phyloP scores from a whole-genome alignment of 805 yeast species.

The Barnettozyma sucrosica region DNA sequence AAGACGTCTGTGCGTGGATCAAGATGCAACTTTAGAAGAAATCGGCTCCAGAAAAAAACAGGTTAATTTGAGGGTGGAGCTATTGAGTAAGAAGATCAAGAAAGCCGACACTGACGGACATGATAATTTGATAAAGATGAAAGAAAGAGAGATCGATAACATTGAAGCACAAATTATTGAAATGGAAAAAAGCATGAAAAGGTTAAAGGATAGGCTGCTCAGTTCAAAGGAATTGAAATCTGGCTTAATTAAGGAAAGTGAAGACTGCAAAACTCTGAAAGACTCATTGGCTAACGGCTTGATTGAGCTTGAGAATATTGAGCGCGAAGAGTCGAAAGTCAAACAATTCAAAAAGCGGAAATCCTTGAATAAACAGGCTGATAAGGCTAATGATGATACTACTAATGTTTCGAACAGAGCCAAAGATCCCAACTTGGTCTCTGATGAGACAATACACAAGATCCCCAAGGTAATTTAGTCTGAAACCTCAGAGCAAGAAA shows the following conservation, averaged over 20 bases:
- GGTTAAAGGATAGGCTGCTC: neutral
- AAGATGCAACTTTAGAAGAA: neutral
- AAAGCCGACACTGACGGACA: neutral
- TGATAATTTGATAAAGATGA: conserved; percentile 1
- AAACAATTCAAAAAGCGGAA: conserved; percentile 7
- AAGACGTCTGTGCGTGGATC: conserved; percentile 1
- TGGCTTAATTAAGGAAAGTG: conserved; percentile 2
- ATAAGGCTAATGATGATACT: neutral
- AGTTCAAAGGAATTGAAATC: neutral
- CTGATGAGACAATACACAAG: conserved; percentile 21
- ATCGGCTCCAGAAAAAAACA: conserved; percentile 4
- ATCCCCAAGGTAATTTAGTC: conserved; percentile 24
- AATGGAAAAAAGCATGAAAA: neutral
- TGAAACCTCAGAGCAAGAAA: neutral
- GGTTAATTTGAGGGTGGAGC: conserved; percentile 1
- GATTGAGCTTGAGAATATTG: conserved; percentile 13
- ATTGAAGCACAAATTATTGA: neutral
- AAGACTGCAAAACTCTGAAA: conserved; percentile 4
- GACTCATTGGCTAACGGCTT: conserved; percentile 9
- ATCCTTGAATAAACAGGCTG: neutral
- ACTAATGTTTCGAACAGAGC: neutral
- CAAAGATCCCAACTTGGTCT: neutral
- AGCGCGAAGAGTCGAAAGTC: conserved; percentile 11
- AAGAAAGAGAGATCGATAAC: neutral
- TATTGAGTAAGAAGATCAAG: conserved; percentile 4